Evolutionary conservation across 2,329 filamentous ascomycete genomes (phyloP).

Genomic region (Zasmidium angulare): DNA sequence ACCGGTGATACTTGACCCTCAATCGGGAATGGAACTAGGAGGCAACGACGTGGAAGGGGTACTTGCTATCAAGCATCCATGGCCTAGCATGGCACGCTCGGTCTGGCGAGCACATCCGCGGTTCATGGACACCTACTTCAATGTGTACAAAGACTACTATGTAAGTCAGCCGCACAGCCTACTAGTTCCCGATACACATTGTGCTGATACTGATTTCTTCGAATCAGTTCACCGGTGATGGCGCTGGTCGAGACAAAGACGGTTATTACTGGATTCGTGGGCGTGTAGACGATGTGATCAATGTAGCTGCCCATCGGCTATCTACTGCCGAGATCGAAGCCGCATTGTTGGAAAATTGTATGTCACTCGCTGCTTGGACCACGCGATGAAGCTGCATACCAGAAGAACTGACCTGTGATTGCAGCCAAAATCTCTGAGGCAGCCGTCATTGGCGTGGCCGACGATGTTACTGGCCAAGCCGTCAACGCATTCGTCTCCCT

Average conservation of each 20-base stretch:
- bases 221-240: conserved; percentile 93
- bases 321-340: conserved; percentile 98
- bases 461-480: conserved; percentile 94
- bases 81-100: conserved; percentile 97
- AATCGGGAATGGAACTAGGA: conserved; percentile 87
- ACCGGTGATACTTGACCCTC: conserved; percentile 93
- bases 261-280: conserved; percentile 99
- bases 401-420: no score
- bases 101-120: conserved; percentile 97
- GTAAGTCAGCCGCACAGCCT: no score
- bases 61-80: conserved; percentile 92
- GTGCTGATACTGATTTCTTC: no score
- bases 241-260: conserved; percentile 92
- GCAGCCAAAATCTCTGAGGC: no score
- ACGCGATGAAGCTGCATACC: conserved; percentile 77
- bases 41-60: conserved; percentile 98
- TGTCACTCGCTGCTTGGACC: no score
- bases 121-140: conserved; percentile 98
- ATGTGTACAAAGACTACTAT: conserved; percentile 97
- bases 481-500: conserved; percentile 95
- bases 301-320: conserved; percentile 92
- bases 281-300: conserved; percentile 97
- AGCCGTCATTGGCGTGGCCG: conserved; percentile 86
- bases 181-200: no score
- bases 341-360: conserved; percentile 91